Percentiles rank a stretch among this genome's conserved stretches.
Conservation (phyloP, 306 rosid species). For the Vigna unguiculata region DNA sequence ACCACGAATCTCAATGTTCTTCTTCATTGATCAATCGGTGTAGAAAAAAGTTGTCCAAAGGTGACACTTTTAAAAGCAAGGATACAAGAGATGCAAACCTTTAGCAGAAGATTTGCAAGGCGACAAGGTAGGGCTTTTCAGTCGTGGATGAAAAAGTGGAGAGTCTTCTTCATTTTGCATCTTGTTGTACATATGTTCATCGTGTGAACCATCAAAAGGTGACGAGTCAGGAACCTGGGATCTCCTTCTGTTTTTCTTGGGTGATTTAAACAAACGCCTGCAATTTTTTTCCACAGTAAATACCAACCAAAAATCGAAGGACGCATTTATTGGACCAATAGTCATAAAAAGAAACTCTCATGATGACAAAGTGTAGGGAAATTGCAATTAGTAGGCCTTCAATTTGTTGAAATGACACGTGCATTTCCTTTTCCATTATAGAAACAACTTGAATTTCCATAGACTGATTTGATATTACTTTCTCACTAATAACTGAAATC, state of each 20-base stretch:
- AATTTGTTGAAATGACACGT: neutral
- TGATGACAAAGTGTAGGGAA: constrained; percentile 29
- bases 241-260: constrained; percentile 60
- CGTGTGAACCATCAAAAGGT: constrained; percentile 57
- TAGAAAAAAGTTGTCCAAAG: neutral
- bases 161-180: constrained; percentile 49
- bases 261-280: constrained; percentile 72
- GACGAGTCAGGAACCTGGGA: constrained; percentile 59
- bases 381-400: neutral
- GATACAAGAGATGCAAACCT: constrained; percentile 55
- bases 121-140: constrained; percentile 45
- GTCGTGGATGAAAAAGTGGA: constrained; percentile 44
- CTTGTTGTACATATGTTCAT: constrained; percentile 48
- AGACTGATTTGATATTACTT: neutral
- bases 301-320: constrained; percentile 9
- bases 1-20: constrained; percentile 13
- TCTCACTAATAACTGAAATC: neutral
- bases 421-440: neutral
- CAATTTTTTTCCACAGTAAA: constrained; percentile 42
- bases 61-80: constrained; percentile 35
- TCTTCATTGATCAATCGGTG: constrained; percentile 23
- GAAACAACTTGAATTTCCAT: neutral
- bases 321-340: constrained; percentile 12
- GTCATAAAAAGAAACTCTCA: constrained; percentile 23
- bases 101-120: constrained; percentile 59